A percentile compares a stretch with the other conserved stretches of the same genome.
Evolutionary conservation across 441 rosid species (phyloP).

Genomic region (Adansonia madagascariensis): DNA sequence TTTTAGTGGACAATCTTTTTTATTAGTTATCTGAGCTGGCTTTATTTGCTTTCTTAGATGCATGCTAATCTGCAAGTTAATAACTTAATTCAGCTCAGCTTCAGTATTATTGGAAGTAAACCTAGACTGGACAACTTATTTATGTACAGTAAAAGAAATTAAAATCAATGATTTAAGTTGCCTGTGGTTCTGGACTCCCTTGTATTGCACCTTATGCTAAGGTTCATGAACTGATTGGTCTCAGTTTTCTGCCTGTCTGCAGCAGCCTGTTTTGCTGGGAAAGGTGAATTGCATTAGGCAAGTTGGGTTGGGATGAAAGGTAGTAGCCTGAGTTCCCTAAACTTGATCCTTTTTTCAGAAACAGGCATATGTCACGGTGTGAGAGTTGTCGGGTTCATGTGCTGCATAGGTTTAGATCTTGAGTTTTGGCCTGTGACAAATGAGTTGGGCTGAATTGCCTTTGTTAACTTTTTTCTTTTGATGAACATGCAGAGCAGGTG

Average conservation of each 20-base stretch:
- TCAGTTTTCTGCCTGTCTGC: not conserved
- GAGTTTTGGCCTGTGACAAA: too few species aligned
- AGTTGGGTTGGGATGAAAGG: not conserved
- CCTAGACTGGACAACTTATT: not conserved
- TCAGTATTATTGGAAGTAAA: conserved; percentile 5
- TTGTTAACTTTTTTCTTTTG: not conserved
- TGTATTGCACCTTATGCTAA: not conserved
- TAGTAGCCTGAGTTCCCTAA: not conserved
- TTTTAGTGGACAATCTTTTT: not conserved
- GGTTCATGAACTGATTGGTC: not conserved
- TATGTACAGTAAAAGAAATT: conserved; percentile 12
- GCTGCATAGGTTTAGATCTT: too few species aligned
- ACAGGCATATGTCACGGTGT: not conserved
- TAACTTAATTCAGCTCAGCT: not conserved
- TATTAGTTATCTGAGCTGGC: conserved; percentile 1
- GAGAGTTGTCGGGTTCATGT: too few species aligned
- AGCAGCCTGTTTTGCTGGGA: not conserved
- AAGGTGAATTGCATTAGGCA: not conserved
- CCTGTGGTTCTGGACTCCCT: not conserved
- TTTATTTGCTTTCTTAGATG: conserved; percentile 15
- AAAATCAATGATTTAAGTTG: conserved; percentile 9
- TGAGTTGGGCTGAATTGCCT: not conserved
- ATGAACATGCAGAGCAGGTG: not conserved
- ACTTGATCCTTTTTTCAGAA: not conserved
- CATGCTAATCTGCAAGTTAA: conserved; percentile 1